These are phyloP conservation scores for Aphanocladium album DNA, from an alignment of 2,329 filamentous ascomycete species.

Conservation along the genomic window DNA sequence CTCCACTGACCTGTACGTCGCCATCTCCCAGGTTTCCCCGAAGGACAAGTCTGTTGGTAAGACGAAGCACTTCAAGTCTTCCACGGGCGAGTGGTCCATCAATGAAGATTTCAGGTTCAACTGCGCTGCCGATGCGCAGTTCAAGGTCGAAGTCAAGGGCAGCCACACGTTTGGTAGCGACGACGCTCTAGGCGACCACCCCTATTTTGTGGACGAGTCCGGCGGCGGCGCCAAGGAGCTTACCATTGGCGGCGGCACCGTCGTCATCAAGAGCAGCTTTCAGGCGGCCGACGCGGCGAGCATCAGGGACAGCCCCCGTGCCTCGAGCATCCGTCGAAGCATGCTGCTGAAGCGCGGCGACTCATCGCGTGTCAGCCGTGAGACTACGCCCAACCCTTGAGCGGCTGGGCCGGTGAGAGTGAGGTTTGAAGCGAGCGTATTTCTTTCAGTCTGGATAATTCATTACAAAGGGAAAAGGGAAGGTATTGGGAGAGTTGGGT, in stretches of 20 bases:
- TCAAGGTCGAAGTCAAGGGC: slow-evolving; percentile 80
- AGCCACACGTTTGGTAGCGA: slow-evolving; percentile 81
- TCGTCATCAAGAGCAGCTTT: slow-evolving; percentile 72
- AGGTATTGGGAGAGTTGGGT: not conserved
- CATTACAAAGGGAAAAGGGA: not conserved
- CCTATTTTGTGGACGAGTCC: slow-evolving; percentile 89
- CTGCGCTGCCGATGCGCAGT: slow-evolving; percentile 77
- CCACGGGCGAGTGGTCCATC: slow-evolving; percentile 60
- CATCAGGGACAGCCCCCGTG: slow-evolving; percentile 41
- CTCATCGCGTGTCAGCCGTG: slow-evolving; percentile 33
- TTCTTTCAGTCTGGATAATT: slow-evolving; percentile 11
- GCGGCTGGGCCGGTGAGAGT: not conserved
- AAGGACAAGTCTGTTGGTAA: slow-evolving; percentile 82
- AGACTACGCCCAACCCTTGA: slow-evolving; percentile 36
- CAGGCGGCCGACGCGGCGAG: slow-evolving; percentile 41
- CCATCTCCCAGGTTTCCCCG: slow-evolving; percentile 60
- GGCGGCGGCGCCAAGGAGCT: slow-evolving; percentile 68
- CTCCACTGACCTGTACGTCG: slow-evolving; percentile 72
- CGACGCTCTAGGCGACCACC: slow-evolving; percentile 73
- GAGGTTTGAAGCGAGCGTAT: slow-evolving; percentile 2
- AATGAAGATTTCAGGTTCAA: slow-evolving; percentile 74
- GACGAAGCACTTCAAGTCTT: slow-evolving; percentile 81
- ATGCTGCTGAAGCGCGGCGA: slow-evolving; percentile 50
- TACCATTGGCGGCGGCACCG: slow-evolving; percentile 64
- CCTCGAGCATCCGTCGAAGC: slow-evolving; percentile 43